phyloP scores from a whole-genome alignment of 192 early-diverging fungal species.

The Haplosporangium gracile region DNA sequence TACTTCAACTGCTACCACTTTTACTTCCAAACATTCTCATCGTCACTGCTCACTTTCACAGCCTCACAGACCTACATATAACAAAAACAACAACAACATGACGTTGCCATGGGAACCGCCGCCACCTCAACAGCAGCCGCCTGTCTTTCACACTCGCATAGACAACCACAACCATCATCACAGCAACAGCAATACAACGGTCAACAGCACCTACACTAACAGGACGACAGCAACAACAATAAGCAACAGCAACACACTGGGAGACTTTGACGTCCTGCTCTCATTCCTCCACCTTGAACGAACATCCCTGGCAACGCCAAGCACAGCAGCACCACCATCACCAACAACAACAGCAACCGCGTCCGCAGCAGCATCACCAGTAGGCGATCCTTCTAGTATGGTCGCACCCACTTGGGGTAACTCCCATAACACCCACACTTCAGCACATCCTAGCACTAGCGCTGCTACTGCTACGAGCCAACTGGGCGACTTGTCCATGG shows the following conservation, averaged over 20 bases:
- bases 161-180: neutral
- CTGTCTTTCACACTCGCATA: neutral
- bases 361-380: neutral
- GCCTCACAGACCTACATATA: no score
- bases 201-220: neutral
- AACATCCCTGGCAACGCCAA: conserved; percentile 1
- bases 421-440: neutral
- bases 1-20: no score
- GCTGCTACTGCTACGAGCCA: neutral
- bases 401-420: neutral
- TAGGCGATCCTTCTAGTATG: neutral
- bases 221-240: neutral
- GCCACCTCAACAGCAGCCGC: neutral
- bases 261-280: conserved; percentile 23
- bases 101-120: conserved; percentile 36
- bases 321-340: neutral
- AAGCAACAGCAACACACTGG: neutral
- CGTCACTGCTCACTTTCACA: neutral
- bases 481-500: conserved; percentile 21
- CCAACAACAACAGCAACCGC: neutral
- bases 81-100: conserved; percentile 1
- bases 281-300: conserved; percentile 33
- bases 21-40: neutral
- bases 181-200: neutral
- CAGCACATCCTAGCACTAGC: neutral